Conservation (phyloP, 225 moss, liverwort and hornwort genomes). For the Sphagnum contortum region DNA sequence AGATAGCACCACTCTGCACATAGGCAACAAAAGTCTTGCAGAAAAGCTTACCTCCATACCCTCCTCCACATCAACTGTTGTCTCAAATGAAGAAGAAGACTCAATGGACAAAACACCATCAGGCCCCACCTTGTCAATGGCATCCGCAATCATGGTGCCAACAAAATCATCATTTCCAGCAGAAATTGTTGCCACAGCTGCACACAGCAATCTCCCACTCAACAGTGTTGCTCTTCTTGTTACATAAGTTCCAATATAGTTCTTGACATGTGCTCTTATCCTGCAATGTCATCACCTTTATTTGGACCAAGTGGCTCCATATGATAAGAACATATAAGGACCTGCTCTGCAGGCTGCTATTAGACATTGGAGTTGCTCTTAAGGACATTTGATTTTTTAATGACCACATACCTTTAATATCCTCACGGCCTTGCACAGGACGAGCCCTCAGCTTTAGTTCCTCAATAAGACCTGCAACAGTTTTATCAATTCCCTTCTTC, state of each 20-base stretch:
- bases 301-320: no score
- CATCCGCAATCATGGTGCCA: slow-evolving; percentile 83
- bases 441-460: slow-evolving; percentile 52
- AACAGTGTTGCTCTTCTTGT: neutral
- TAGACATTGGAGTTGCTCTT: no score
- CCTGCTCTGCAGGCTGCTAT: no score
- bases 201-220: slow-evolving; percentile 3
- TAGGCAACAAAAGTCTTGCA: neutral
- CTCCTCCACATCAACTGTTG: slow-evolving; percentile 90
- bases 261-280: no score
- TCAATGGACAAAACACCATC: slow-evolving; percentile 95
- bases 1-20: no score
- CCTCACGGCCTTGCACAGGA: slow-evolving; percentile 81
- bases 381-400: no score
- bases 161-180: slow-evolving; percentile 92
- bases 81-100: slow-evolving; percentile 93
- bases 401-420: slow-evolving; percentile 48
- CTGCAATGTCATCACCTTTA: no score
- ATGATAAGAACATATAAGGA: no score
- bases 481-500: slow-evolving; percentile 97
- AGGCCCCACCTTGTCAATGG: slow-evolving; percentile 93
- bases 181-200: slow-evolving; percentile 89
- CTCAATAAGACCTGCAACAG: slow-evolving; percentile 55
- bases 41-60: slow-evolving; percentile 77
- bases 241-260: no score